Conservation (phyloP, 495 filamentous ascomycete genomes). For the Chlorociboria aeruginascens region DNA sequence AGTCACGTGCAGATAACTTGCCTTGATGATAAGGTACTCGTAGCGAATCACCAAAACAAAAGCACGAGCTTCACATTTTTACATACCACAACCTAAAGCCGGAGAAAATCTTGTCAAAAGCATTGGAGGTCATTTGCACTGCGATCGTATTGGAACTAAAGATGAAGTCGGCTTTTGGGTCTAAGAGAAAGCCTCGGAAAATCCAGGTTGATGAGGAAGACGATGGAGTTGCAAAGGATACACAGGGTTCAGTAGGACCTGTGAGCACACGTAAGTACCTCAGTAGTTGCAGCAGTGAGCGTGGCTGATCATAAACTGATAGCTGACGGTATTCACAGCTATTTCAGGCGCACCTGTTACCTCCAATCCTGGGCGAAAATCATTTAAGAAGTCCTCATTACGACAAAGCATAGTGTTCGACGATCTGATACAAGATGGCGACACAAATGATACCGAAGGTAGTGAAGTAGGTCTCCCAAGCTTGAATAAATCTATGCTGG, state of each 20-base stretch:
- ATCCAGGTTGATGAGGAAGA: conserved; percentile 60
- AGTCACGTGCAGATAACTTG: conserved; percentile 15
- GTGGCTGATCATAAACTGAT: conserved; percentile 14
- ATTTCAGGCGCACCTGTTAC: background rate
- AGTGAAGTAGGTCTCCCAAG: conserved; percentile 15
- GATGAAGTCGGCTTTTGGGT: conserved; percentile 55
- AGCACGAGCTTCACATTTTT: background rate
- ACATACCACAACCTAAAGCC: background rate
- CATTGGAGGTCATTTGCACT: background rate
- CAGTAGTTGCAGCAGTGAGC: conserved; percentile 2
- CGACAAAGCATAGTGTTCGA: conserved; percentile 37
- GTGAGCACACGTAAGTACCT: conserved; percentile 14
- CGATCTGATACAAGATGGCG: conserved; percentile 19
- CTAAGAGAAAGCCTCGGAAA: conserved; percentile 62
- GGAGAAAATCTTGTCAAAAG: background rate
- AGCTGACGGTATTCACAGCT: conserved; percentile 16
- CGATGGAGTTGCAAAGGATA: conserved; percentile 22
- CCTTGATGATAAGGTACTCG: background rate
- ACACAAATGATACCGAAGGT: conserved; percentile 3
- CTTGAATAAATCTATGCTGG: conserved; percentile 27
- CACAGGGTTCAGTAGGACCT: background rate
- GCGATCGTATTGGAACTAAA: background rate
- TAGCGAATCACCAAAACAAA: background rate
- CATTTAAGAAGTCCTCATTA: conserved; percentile 36
- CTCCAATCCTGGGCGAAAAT: conserved; percentile 19